phyloP scores from a whole-genome alignment of 2,329 filamentous ascomycete genomes.

The Chaetothyriales sp. region DNA sequence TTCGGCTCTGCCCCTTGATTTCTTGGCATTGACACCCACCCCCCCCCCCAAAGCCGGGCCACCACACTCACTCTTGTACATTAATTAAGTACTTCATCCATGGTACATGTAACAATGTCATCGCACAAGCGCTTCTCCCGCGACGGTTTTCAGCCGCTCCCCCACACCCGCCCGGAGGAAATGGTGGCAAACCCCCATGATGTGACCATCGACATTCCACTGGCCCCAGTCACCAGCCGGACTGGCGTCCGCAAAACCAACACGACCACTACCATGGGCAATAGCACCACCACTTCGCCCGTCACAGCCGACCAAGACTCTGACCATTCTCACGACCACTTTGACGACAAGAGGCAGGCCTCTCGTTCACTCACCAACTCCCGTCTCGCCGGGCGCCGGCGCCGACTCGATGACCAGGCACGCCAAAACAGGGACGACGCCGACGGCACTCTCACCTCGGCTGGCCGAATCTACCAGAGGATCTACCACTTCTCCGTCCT shows the following conservation, averaged over 20 bases:
- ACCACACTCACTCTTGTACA: background rate
- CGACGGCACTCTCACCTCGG: constrained; percentile 43
- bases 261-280: too few relatives aligned
- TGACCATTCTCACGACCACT: constrained; percentile 7
- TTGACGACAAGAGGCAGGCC: constrained; percentile 13
- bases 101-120: background rate
- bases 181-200: constrained; percentile 37
- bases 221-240: constrained; percentile 41
- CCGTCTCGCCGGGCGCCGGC: constrained; percentile 17
- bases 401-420: constrained; percentile 24
- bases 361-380: background rate
- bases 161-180: constrained; percentile 24
- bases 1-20: background rate
- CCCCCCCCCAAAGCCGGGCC: too few relatives aligned
- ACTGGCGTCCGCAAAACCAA: constrained; percentile 31
- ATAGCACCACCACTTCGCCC: constrained; percentile 15
- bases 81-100: background rate
- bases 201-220: constrained; percentile 48
- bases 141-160: constrained; percentile 32
- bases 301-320: constrained; percentile 24
- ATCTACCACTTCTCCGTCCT: constrained; percentile 50
- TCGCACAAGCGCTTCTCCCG: constrained; percentile 28
- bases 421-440: constrained; percentile 24
- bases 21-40: too few relatives aligned
- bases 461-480: constrained; percentile 48